Conservation (phyloP, 768 basidiomycete genomes). For the Pleurotus citrinopileatus region DNA sequence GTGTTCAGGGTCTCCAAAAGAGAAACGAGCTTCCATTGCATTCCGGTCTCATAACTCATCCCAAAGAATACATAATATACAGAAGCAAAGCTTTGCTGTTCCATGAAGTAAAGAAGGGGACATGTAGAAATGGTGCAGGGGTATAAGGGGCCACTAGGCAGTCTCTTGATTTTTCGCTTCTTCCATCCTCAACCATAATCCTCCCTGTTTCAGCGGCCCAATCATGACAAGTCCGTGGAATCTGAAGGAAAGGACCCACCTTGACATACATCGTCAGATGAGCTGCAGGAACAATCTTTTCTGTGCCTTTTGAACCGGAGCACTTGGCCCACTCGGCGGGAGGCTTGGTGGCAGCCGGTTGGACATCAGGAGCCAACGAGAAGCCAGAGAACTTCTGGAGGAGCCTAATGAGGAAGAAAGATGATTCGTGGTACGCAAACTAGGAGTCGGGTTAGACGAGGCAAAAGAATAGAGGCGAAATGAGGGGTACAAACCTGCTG, state of each 20-base stretch:
- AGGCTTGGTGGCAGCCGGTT: conserved; percentile 37
- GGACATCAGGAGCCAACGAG: conserved; percentile 40
- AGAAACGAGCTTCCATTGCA: no score
- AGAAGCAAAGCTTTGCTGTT: no score
- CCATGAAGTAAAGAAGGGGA: no score
- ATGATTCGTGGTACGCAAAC: conserved; percentile 67
- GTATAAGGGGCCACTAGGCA: no score
- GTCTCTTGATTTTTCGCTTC: not conserved
- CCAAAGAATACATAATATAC: no score
- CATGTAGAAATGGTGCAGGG: no score
- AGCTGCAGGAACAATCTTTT: conserved; percentile 40
- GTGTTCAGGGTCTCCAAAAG: no score
- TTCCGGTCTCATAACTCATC: no score
- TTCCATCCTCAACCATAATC: conserved; percentile 7
- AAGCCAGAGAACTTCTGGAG: conserved; percentile 53
- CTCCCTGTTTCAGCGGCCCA: not conserved
- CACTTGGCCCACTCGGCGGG: conserved; percentile 42
- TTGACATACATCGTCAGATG: conserved; percentile 55
- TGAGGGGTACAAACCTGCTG: conserved; percentile 35
- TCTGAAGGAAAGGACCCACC: conserved; percentile 24
- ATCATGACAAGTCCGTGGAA: not conserved
- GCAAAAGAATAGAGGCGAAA: not conserved
- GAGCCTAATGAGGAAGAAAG: conserved; percentile 60
- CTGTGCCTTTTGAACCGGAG: conserved; percentile 38
- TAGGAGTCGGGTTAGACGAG: conserved; percentile 18